phyloP scores from a whole-genome alignment of 169 alveolate genomes.

The Sarcocystis neurona region DNA sequence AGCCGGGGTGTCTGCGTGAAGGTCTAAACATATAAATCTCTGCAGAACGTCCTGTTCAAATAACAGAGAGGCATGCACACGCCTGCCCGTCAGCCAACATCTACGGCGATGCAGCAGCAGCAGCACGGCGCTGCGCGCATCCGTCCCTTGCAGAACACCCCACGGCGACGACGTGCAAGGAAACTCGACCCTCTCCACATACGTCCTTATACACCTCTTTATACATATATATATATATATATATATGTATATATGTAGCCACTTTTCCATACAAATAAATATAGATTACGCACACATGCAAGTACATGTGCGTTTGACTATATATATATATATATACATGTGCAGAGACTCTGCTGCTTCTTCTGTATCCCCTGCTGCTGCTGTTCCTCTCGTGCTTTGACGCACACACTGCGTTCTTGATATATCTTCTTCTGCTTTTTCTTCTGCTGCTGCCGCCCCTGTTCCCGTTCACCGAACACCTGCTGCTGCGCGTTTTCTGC shows the following conservation, averaged over 20 bases:
- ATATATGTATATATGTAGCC: neutral
- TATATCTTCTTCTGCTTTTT: neutral
- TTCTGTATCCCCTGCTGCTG: neutral
- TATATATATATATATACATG: neutral
- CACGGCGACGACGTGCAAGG: neutral
- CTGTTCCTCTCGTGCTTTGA: neutral
- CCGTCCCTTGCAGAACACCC: neutral
- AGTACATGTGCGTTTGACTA: neutral
- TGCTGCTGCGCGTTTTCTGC: neutral
- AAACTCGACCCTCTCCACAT: neutral
- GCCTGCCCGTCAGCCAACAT: no score
- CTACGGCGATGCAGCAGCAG: no score
- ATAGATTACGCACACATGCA: neutral
- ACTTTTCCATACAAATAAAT: neutral
- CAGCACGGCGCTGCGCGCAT: no score
- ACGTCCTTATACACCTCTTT: neutral
- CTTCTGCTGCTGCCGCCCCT: neutral
- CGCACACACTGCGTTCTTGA: neutral
- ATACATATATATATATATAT: neutral
- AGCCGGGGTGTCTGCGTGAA: no score
- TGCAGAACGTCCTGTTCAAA: no score
- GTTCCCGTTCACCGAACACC: neutral
- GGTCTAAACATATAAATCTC: no score
- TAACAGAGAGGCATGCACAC: no score
- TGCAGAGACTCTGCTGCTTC: neutral